phyloP scores from a whole-genome alignment of 2,329 filamentous ascomycete genomes.

The Fusarium abutilonis region DNA sequence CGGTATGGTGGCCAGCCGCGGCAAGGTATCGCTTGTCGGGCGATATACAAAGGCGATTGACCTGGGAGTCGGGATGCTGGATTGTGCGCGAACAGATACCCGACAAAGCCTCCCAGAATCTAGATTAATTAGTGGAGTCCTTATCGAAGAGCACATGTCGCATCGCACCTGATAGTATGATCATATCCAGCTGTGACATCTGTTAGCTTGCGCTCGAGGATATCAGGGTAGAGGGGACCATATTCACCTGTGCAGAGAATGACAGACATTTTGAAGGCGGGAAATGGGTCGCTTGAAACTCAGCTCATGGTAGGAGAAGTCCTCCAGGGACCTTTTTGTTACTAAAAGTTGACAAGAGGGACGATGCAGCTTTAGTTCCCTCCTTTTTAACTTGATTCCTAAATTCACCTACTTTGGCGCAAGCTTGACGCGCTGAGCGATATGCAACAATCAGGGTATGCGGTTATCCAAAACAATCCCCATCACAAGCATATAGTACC shows the following conservation, averaged over 20 bases:
- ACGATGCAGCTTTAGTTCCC: slow-evolving; percentile 12
- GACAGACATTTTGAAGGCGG: slow-evolving; percentile 61
- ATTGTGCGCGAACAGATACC: slow-evolving; percentile 98
- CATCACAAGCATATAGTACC: slow-evolving; percentile 1
- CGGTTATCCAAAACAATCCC: slow-evolving; percentile 5
- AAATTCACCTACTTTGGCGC: slow-evolving; percentile 18
- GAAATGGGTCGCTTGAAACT: slow-evolving; percentile 27
- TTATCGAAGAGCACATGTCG: slow-evolving; percentile 21
- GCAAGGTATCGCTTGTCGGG: slow-evolving; percentile 97
- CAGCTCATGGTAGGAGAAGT: slow-evolving; percentile 42
- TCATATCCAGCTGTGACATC: slow-evolving; percentile 64
- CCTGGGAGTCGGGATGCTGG: slow-evolving; percentile 96
- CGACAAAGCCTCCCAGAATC: slow-evolving; percentile 98
- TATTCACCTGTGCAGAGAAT: slow-evolving; percentile 69
- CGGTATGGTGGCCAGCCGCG: slow-evolving; percentile 79
- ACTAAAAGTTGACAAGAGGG: slow-evolving; percentile 8
- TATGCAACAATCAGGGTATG: slow-evolving; percentile 34
- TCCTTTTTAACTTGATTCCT: slow-evolving; percentile 33
- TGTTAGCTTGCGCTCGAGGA: slow-evolving; percentile 34
- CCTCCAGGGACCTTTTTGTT: slow-evolving; percentile 31
- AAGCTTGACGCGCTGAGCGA: slow-evolving; percentile 10
- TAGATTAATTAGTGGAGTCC: slow-evolving; percentile 50
- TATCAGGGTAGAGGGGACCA: slow-evolving; percentile 3
- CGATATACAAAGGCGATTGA: slow-evolving; percentile 97
- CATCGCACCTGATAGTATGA: slow-evolving; percentile 67